These are phyloP conservation scores for Phytopythium aichiense DNA, from an alignment of 352 stramenopile species.

Conservation along the genomic window DNA sequence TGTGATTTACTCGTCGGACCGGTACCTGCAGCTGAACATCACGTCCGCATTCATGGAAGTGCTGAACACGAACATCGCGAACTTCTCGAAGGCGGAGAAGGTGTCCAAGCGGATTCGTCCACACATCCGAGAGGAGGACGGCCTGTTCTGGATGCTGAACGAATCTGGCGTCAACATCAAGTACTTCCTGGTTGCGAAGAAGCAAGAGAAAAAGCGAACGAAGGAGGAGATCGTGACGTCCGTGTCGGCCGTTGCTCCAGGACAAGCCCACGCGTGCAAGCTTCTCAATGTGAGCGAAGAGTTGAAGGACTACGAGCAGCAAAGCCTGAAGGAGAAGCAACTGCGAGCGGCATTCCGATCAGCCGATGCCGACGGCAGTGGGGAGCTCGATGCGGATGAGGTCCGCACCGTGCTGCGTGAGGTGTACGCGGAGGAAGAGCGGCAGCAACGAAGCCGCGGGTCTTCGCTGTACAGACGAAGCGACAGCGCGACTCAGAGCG, in stretches of 20 bases:
- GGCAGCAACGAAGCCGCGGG: conserved; percentile 25
- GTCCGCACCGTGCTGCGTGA: conserved; percentile 65
- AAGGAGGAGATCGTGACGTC: conserved; percentile 53
- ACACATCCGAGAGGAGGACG: conserved; percentile 79
- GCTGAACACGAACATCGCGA: conserved; percentile 57
- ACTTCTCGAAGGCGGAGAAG: conserved; percentile 64
- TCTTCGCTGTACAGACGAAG: conserved; percentile 32
- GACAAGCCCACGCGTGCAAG: conserved; percentile 51
- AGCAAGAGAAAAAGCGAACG: conserved; percentile 43
- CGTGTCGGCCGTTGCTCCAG: conserved; percentile 43
- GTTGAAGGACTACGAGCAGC: conserved; percentile 60
- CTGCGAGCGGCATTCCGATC: conserved; percentile 73
- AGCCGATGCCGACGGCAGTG: conserved; percentile 69
- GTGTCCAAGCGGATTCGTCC: conserved; percentile 41
- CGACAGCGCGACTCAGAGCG: conserved; percentile 48
- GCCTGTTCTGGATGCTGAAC: conserved; percentile 85
- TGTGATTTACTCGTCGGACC: conserved; percentile 74
- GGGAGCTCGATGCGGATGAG: conserved; percentile 74
- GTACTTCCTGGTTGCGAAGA: conserved; percentile 78
- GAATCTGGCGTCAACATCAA: conserved; percentile 75
- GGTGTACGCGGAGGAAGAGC: conserved; percentile 70
- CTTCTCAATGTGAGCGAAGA: conserved; percentile 66
- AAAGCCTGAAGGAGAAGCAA: conserved; percentile 86
- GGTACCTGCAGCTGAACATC: conserved; percentile 86
- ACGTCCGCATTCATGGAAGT: conserved; percentile 81